These are phyloP conservation scores for Kokia cookei DNA, from an alignment of 441 rosid genomes.

Conservation along the genomic window DNA sequence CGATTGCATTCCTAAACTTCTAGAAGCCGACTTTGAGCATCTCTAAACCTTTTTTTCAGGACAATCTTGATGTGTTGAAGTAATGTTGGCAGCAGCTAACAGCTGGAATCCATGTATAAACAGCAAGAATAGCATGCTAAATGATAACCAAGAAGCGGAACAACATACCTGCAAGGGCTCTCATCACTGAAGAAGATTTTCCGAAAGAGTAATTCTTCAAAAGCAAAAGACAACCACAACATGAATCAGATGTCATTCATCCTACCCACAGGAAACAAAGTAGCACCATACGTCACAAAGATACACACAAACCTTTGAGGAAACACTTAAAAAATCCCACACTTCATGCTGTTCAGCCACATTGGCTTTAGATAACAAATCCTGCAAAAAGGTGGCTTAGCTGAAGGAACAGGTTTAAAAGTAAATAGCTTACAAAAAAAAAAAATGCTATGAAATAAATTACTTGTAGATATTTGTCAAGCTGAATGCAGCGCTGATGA, in stretches of 20 bases:
- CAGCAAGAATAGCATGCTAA: constrained; percentile 1
- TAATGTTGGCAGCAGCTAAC: not conserved
- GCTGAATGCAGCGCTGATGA: constrained; percentile 96
- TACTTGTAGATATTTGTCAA: constrained; percentile 92
- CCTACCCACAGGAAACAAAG: not conserved
- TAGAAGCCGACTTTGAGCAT: not conserved
- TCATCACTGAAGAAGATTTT: constrained; percentile 86
- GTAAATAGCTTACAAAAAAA: constrained; percentile 6
- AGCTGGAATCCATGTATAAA: constrained; percentile 1
- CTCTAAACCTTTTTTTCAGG: not conserved
- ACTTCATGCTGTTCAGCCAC: constrained; percentile 99
- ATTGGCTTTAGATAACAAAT: constrained; percentile 91
- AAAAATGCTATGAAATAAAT: constrained; percentile 6
- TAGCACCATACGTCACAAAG: constrained; percentile 6
- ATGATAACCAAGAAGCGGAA: not conserved
- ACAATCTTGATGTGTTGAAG: not conserved
- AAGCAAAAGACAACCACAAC: constrained; percentile 15
- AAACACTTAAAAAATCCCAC: constrained; percentile 86
- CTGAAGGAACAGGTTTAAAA: constrained; percentile 9
- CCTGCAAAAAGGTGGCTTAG: constrained; percentile 43
- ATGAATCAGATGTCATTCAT: constrained; percentile 15
- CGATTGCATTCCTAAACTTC: not conserved
- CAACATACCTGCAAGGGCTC: constrained; percentile 80
- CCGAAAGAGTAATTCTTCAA: constrained; percentile 92
- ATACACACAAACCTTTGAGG: constrained; percentile 62